Base-by-base conservation (phyloP, 1,139 yeast species). In the Yamadazyma oceani region DNA sequence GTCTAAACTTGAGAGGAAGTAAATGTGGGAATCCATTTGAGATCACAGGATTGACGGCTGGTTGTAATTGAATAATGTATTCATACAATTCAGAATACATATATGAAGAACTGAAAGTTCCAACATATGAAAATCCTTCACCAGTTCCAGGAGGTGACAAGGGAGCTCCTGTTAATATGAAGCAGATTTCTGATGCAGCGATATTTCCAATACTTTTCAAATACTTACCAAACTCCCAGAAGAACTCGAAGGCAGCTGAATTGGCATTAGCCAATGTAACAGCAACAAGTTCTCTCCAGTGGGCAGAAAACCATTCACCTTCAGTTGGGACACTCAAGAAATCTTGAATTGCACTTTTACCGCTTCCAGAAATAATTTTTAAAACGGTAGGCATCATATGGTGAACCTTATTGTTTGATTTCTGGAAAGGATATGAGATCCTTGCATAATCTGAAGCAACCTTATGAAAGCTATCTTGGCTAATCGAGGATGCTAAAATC, bases 61-160 rank as follows among this genome's bases (percentile, higher is more conserved):
- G 44, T 4, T 57, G 49, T 13, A 62, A 53, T 26, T 61, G 57
- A 32, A 76, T 53, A 12, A 74, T 56, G 49, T 71, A 82, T 53
- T 87, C 96, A 55, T 85, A 87, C 9, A 87, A 65, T 57, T 90
- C 96, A 14, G 83, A 75, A 51, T 83, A 73, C 34, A 82, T 55
- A 30, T 51, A 42, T 19, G 45, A 37, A n/a, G 45, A 35, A 2
- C 57, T 53, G 48, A 42, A 40, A 23, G 60, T 40, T 15, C 64
- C 66, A 34, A 64, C 46, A 34, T 58, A 65, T 4, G 54, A 38
- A 2, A 54, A 52, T 0, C 61, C 64, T 23, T 50, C 54, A 10
- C 42, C 39, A 3, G 50, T 31, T 1, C 61, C 36, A 34, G 60
- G 49, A 5, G 54, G 46, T 1, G 72, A 54, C 29, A 78, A 53